Base-by-base conservation (phyloP, 768 basidiomycete genomes). In the Lactarius quietus region DNA sequence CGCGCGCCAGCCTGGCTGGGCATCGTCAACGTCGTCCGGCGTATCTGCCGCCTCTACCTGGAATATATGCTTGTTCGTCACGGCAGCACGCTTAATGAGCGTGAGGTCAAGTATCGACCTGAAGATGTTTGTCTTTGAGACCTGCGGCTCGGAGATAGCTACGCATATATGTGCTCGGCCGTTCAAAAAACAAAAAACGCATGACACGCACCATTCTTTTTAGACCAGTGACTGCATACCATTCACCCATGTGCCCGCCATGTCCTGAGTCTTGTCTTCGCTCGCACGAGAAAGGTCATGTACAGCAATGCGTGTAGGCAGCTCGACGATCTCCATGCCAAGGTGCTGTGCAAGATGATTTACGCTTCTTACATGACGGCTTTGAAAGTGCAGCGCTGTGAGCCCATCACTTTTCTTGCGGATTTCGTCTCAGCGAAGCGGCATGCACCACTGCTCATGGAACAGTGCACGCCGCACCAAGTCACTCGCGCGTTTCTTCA, bases 251-350 rank as follows among this genome's bases (percentile, higher is more conserved):
- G 10, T 60, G 63, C 8, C 54, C 52, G 8, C 60, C 67, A 14
- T 51, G 41, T 72, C 75, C 62, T 83, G 84, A 2, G 82, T 81
- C 23, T 78, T 79, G 14, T 70, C 74, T 6, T 72, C 75, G 41
- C 79, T 74, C 18, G 73, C n/a, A n/a, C n/a, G n/a, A n/a, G n/a
- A n/a, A n/a, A n/a, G n/a, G n/a, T 81, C 78, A 12, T 85, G 85
- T 4, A 83, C 73, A 60, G 78, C 84, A 38, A 81, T 84, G 28
- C 87, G 84, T 0, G 85, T 78, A 54, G 86, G 84, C 6, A 97
- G 82, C 72, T 93, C 90, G 29, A 89, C 86, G 9, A 97, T 81
- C 70, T 96, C 92, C 86, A 95, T 86, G 3, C 90, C 93, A 96
- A 89, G 0, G 83, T 86, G 15, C 79, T 79, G 17, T 77, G 77